These are phyloP conservation scores for Oryza australiensis DNA, from an alignment of 176 grass and related monocot species.

Conservation along the genomic window DNA sequence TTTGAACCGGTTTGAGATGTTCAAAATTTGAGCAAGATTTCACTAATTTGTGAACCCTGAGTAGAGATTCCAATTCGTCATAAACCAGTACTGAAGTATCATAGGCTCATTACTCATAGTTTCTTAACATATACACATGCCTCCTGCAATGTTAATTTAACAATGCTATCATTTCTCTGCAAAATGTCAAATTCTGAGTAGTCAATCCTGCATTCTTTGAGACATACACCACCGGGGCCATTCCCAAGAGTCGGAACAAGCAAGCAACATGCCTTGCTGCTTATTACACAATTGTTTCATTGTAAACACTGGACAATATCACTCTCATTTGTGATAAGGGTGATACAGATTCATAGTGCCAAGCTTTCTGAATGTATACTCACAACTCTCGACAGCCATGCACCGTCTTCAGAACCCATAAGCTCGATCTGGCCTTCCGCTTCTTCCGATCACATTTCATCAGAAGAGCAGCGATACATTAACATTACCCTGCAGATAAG, in stretches of 20 bases:
- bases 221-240: neutral
- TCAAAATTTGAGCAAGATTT: too few relatives aligned
- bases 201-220: neutral
- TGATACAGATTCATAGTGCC: neutral
- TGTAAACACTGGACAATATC: neutral
- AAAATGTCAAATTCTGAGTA: neutral
- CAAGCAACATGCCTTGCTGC: neutral
- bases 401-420: neutral
- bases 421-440: conserved; percentile 22
- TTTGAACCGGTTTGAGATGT: too few relatives aligned
- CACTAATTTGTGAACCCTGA: too few relatives aligned
- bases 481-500: conserved; percentile 27
- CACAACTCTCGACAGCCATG: neutral
- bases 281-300: conserved; percentile 10
- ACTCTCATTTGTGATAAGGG: conserved; percentile 10
- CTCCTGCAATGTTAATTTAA: neutral
- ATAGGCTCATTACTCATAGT: neutral
- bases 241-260: conserved; percentile 6
- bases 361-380: conserved; percentile 15
- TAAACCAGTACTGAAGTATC: neutral
- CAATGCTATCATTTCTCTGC: neutral
- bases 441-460: conserved; percentile 51
- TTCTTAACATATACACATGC: neutral
- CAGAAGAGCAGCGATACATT: conserved; percentile 31
- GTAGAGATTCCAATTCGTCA: neutral